Base-by-base conservation (phyloP, 306 rosid species). In the Sphenostylis stenocarpa region DNA sequence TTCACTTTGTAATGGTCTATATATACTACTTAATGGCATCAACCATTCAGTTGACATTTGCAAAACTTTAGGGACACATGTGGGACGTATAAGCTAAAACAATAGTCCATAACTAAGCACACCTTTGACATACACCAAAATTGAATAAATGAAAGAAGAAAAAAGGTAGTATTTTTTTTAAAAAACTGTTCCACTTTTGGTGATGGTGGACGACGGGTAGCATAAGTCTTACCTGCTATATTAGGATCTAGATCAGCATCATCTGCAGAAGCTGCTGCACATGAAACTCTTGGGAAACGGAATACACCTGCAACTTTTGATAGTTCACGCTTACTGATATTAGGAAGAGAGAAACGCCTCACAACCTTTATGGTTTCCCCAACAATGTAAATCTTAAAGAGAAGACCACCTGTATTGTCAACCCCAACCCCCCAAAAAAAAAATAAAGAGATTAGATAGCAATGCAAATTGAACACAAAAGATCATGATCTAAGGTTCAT, bases 291-390 rank as follows among this genome's bases (percentile, higher is more conserved):
- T 53, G 90, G 90, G 62, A 86, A 81, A 16, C 80, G 82, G 61
- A 70, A 81, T 72, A 86, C 60, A 41, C 90, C 90, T 4, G 81
- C 61, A 12, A 86, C 87, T 53, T 81, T 86, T 66, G 82, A 79
- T 65, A 84, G 80, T 44, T 84, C 90, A 2, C 29, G 62, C 63
- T 86, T 44, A 81, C 87, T 81, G 57, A 84, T 80, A 78, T 86
- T 81, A 66, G 90, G 87, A 63, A 86, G 90, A 51, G 90, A 86
- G 77, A 84, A 86, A 57, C 90, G 90, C 78, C 82, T 81, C 23
- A 84, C 86, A 49, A 86, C 84, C 64, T 78, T 84, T 66, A 86
- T 71, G 43, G 79, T 21, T 44, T 86, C 90, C 75, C 90, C 90
- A 2, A 86, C 82, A 34, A 86, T 70, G 67, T 73, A 86, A 78